These are phyloP conservation scores for Leccinum variicolor DNA, from an alignment of 768 basidiomycete species.

Conservation along the genomic window DNA sequence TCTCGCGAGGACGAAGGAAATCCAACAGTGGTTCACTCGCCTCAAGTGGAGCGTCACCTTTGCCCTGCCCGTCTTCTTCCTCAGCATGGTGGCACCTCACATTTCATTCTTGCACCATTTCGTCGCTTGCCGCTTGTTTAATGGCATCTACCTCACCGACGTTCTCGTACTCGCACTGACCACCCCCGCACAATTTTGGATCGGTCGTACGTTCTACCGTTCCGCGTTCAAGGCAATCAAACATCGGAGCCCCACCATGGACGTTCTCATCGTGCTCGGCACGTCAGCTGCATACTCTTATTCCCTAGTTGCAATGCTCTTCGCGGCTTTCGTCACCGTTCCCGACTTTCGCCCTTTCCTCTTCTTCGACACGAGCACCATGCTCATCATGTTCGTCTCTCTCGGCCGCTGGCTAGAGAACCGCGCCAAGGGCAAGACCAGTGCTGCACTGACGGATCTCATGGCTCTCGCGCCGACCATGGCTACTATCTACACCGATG, in stretches of 20 bases:
- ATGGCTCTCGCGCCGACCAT: constrained; percentile 95
- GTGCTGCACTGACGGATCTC: constrained; percentile 92
- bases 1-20: constrained; percentile 85
- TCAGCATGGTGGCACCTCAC: constrained; percentile 79
- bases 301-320: constrained; percentile 69
- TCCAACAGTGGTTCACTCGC: constrained; percentile 82
- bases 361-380: constrained; percentile 98
- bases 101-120: constrained; percentile 58
- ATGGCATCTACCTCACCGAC: constrained; percentile 80
- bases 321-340: constrained; percentile 59
- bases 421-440: constrained; percentile 94
- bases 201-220: constrained; percentile 83
- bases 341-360: constrained; percentile 75
- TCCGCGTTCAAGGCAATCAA: constrained; percentile 89
- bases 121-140: constrained; percentile 48
- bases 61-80: constrained; percentile 91
- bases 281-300: constrained; percentile 94
- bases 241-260: constrained; percentile 94
- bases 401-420: constrained; percentile 96
- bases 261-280: constrained; percentile 93
- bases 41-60: constrained; percentile 74
- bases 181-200: constrained; percentile 90
- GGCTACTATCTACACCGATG: constrained; percentile 93
- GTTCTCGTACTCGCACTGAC: constrained; percentile 72
- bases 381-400: constrained; percentile 97